Evolutionary conservation across 495 filamentous ascomycete species (phyloP).

Genomic region (Penicillium odoratum): DNA sequence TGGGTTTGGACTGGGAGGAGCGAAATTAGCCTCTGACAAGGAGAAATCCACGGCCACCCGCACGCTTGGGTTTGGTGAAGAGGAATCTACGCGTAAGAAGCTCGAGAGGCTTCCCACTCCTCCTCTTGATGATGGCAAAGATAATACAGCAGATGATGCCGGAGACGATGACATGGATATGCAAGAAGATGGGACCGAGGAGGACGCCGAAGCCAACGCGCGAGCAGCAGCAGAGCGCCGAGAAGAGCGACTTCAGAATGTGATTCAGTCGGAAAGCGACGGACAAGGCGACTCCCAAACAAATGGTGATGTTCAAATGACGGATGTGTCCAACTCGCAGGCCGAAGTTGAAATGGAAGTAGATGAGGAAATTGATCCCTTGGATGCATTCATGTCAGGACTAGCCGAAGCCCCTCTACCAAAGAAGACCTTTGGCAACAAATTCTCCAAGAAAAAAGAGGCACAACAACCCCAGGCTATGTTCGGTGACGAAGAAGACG

Average conservation of each 20-base stretch:
- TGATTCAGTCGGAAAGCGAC: conserved; percentile 11
- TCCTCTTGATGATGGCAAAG: conserved; percentile 60
- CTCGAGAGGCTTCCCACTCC: conserved; percentile 82
- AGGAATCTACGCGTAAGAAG: conserved; percentile 81
- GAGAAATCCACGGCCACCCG: conserved; percentile 70
- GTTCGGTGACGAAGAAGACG: conserved; percentile 80
- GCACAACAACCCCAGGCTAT: conserved; percentile 74
- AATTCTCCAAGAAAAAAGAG: conserved; percentile 46
- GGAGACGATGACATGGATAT: conserved; percentile 65
- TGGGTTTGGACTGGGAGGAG: conserved; percentile 78
- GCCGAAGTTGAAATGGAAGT: conserved; percentile 35
- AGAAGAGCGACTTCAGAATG: conserved; percentile 63
- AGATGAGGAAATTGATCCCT: conserved; percentile 72
- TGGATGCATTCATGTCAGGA: conserved; percentile 94
- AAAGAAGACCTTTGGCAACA: conserved; percentile 40
- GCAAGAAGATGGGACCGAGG: conserved; percentile 76
- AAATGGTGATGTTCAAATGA: conserved; percentile 40
- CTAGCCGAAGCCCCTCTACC: conserved; percentile 58
- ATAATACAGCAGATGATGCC: conserved; percentile 55
- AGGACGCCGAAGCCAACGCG: conserved; percentile 82
- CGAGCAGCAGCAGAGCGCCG: conserved; percentile 75
- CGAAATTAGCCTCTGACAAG: conserved; percentile 56
- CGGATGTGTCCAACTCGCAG: conserved; percentile 46
- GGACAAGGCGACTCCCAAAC: conserved; percentile 15
- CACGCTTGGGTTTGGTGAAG: conserved; percentile 81